These are phyloP conservation scores for Lactifluus piperatus DNA, from an alignment of 768 basidiomycete genomes.

Conservation along the genomic window DNA sequence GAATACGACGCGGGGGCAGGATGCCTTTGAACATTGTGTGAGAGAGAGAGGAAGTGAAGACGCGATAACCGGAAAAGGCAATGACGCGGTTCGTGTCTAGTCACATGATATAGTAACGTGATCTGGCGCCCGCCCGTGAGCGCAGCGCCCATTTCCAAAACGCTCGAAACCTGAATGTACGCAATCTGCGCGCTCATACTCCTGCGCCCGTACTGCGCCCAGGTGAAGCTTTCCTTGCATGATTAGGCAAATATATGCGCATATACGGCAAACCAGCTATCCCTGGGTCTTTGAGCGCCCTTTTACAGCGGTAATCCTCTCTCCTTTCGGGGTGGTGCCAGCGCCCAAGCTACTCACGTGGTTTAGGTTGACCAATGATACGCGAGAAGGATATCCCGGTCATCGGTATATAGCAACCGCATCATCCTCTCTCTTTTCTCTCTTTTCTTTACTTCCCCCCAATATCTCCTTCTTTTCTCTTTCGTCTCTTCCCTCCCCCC, in stretches of 20 bases:
- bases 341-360: conserved; percentile 13
- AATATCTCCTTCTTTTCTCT: not conserved
- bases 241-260: not conserved
- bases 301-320: not conserved
- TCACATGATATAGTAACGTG: conserved; percentile 13
- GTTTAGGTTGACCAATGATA: not conserved
- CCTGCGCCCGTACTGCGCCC: conserved; percentile 13
- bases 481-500: not conserved
- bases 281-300: not conserved
- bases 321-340: not conserved
- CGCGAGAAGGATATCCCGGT: conserved; percentile 12
- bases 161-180: not conserved
- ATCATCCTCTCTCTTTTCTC: conserved; percentile 8
- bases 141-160: too few species aligned
- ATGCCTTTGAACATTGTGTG: conserved; percentile 73
- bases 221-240: not conserved
- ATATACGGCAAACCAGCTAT: not conserved
- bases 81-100: conserved; percentile 19
- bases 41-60: not conserved
- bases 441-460: not conserved
- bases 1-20: conserved; percentile 56
- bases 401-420: conserved; percentile 21
- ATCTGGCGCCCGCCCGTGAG: conserved; percentile 8
- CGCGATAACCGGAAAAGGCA: not conserved
- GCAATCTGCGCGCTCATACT: conserved; percentile 3